A percentile compares a stretch with the other conserved stretches of the same genome.
phyloP scores from a whole-genome alignment of 2,329 filamentous ascomycete species.

The Chaetomium globosum region DNA sequence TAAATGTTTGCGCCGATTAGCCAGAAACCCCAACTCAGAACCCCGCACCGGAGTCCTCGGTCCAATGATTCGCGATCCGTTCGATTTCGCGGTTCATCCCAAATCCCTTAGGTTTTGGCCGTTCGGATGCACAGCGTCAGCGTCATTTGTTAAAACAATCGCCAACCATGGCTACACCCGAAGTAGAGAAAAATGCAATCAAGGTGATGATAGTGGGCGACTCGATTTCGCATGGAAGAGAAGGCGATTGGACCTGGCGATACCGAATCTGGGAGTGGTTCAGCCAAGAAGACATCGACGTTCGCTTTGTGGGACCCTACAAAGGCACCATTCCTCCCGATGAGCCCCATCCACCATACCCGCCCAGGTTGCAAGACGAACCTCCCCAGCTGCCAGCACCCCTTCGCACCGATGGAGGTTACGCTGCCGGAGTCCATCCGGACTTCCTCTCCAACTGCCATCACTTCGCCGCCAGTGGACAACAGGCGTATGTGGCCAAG shows the following conservation, averaged over 20 bases:
- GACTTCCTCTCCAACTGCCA: conserved; percentile 37
- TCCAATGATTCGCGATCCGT: not conserved
- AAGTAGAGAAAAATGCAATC: not conserved
- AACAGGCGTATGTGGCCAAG: conserved; percentile 41
- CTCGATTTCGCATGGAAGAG: conserved; percentile 45
- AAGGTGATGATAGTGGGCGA: conserved; percentile 45
- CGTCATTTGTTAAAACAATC: not conserved
- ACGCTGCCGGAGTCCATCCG: conserved; percentile 38
- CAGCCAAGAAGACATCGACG: conserved; percentile 31
- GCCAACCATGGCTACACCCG: not conserved
- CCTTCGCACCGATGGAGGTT: conserved; percentile 38
- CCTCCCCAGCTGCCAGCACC: conserved; percentile 24
- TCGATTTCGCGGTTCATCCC: not conserved
- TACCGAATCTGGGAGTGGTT: conserved; percentile 49
- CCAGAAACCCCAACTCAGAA: not conserved
- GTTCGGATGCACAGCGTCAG: not conserved
- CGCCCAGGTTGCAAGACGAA: conserved; percentile 29
- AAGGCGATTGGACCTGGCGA: conserved; percentile 49
- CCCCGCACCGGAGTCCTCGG: not conserved
- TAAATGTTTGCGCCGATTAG: not conserved
- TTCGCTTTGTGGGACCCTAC: conserved; percentile 45
- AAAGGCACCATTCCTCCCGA: conserved; percentile 40
- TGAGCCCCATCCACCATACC: conserved; percentile 28
- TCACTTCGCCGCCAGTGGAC: conserved; percentile 44
- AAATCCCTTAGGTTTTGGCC: not conserved